Conservation (phyloP, 192 early-diverging fungal species). For the Rhizophagus sp. region DNA sequence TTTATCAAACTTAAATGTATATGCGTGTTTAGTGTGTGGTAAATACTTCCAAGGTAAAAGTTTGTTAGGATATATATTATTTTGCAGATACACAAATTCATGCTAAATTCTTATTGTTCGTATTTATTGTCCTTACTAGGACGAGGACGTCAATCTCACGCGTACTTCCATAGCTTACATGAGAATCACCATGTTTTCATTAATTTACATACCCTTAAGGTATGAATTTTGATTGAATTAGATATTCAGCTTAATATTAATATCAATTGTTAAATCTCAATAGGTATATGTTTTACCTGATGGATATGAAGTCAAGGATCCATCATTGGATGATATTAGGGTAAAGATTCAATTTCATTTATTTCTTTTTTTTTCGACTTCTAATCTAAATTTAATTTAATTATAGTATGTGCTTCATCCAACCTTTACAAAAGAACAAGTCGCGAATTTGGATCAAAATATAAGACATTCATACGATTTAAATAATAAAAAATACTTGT, state of each 20-base stretch:
- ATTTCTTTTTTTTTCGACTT: background rate
- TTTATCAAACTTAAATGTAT: slow-evolving; percentile 90
- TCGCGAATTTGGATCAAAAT: slow-evolving; percentile 66
- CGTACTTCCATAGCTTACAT: slow-evolving; percentile 94
- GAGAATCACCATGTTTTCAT: slow-evolving; percentile 97
- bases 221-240: slow-evolving; percentile 27
- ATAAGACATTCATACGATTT: slow-evolving; percentile 72
- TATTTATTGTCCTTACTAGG: slow-evolving; percentile 45
- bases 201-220: slow-evolving; percentile 80
- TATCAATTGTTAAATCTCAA: background rate
- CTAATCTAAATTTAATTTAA: background rate
- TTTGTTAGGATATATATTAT: background rate
- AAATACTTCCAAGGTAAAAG: slow-evolving; percentile 86
- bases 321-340: slow-evolving; percentile 91
- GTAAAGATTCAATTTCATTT: slow-evolving; percentile 36
- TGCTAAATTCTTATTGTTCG: background rate
- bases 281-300: slow-evolving; percentile 92
- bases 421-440: slow-evolving; percentile 67
- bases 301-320: slow-evolving; percentile 84
- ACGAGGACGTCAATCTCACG: slow-evolving; percentile 86
- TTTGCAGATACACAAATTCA: background rate
- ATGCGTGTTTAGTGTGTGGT: slow-evolving; percentile 95
- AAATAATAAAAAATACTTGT: slow-evolving; percentile 79
- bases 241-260: background rate
- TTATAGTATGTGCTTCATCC: slow-evolving; percentile 82